Base-by-base conservation (phyloP, 1,284 basidiomycete species). In the Porphyrellus sp. region DNA sequence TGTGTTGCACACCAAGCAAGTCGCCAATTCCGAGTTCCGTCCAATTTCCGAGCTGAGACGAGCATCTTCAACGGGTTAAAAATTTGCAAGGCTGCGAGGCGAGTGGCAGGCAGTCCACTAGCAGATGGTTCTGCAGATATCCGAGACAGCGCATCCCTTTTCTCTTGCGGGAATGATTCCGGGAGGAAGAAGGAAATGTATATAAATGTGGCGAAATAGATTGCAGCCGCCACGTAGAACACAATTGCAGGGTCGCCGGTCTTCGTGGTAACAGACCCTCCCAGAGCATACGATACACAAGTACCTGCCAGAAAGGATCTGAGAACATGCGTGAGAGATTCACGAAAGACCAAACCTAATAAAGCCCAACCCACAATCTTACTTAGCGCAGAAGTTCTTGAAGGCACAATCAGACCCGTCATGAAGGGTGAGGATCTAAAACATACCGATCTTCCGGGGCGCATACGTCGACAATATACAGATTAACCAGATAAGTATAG, bases 1-100 rank as follows among this genome's bases (percentile, higher is more conserved):
- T 72, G 68, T 3, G 51, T 12, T 0, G 63, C 62, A 51, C 68
- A 70, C 52, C 60, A 59, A 30, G 58, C 20, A 6, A 72, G 59
- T 34, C 70, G 66, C 70, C 67, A 72, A 27, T 66, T 68, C n/a
- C 40, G 58, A 44, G 40, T 52, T 11, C 69, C 70, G 5, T 63
- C 60, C 15, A 37, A 11, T 31, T 52, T 62, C 13, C 49, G 56
- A 20, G 25, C 55, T 2, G 70, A 70, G 12, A 60, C 46, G 18
- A 72, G 50, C n/a, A 57, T 40, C 30, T 56, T 57, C 24, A 73
- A 46, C 12, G 70, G 68, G 28, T 61, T 59, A 8, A 73, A 53
- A 11, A 60, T 39, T 18, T 43, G 28, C 0, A 59, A 34, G 7
- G 34, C 33, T 16, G 20, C 7, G 0, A 44, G 48, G 12, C 8